Evolutionary conservation across 2,329 filamentous ascomycete species (phyloP), one percentile per base, ranked within the genome.

Genomic region (Fusarium sp.): DNA sequence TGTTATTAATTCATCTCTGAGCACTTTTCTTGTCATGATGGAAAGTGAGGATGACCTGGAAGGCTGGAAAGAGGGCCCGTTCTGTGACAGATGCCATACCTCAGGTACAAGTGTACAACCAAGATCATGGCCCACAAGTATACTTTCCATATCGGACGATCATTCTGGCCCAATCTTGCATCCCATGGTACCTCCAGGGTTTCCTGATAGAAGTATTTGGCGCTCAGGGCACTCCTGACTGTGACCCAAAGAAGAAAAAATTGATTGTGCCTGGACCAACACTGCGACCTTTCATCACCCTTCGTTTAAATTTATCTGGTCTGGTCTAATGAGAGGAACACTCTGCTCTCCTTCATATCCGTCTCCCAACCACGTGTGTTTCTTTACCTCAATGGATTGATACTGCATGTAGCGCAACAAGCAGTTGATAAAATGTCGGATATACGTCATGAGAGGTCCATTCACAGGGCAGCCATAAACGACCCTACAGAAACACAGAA

Each of bases 401-500:
- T 44, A 12, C 15, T 35, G 33, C n/a, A 7, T 35, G 33, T 35
- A 7, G 10, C 29, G 26, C 29, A 11, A 31, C 15, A 31, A 47
- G 26, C 21, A 39, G n/a, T 41, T 31, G 26, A 28, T 21, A 56
- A 28, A 23, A 49, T 53, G 59, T 53, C 31, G 46, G 56, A 69
- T 56, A 49, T 67, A 69, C 68, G 68, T 70, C 68, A 65, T 70
- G 43, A 68, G 26, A 49, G 61, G 28, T 39, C 61, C 41, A 63
- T 63, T 56, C 47, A 24, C 57, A 63, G 47, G 57, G 39, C 59
- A 52, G 57, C 59, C 58, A 58, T 37, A 44, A 46, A 62, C 57
- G 61, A 70, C 54, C 66, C 59, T 66, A 56, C 62, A 62, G 53
- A 60, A 63, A 50, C 63, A 54, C 66, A 62, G 43, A 60, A 68